A percentile compares a stretch with the other conserved stretches of the same genome.
Conservation (phyloP, 495 filamentous ascomycete genomes). For the Penicillium silybi region DNA sequence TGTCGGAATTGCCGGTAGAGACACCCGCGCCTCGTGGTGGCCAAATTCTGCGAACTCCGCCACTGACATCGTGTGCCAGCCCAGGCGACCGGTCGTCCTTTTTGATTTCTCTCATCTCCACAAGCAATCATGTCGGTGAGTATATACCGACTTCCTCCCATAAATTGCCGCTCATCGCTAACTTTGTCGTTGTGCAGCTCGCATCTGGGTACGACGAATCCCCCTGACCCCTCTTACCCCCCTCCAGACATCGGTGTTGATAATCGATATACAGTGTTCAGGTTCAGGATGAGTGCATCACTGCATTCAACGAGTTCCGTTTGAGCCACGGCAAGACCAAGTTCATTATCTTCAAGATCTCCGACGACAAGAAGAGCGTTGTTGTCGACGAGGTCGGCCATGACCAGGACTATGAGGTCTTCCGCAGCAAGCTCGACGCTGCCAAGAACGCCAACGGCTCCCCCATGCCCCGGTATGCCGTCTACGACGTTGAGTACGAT, state of each 20-base stretch:
- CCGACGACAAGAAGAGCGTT: slow-evolving; percentile 87
- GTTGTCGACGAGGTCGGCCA: slow-evolving; percentile 72
- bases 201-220: slow-evolving; percentile 40
- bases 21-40: background rate
- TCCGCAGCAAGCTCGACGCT: slow-evolving; percentile 73
- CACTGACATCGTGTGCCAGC: slow-evolving; percentile 33
- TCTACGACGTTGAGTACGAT: slow-evolving; percentile 89
- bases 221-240: slow-evolving; percentile 4
- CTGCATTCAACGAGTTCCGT: slow-evolving; percentile 85
- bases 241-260: slow-evolving; percentile 16
- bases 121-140: slow-evolving; percentile 41
- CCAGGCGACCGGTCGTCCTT: slow-evolving; percentile 27
- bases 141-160: slow-evolving; percentile 7
- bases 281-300: slow-evolving; percentile 75
- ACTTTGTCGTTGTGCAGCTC: slow-evolving; percentile 30
- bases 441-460: slow-evolving; percentile 65
- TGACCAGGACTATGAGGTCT: slow-evolving; percentile 65
- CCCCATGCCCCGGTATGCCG: slow-evolving; percentile 75
- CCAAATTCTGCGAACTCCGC: slow-evolving; percentile 9
- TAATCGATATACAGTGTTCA: slow-evolving; percentile 56
- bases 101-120: slow-evolving; percentile 20
- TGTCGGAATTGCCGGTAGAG: background rate
- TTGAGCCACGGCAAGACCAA: slow-evolving; percentile 75
- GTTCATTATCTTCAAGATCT: slow-evolving; percentile 96
- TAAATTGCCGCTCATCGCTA: slow-evolving; percentile 7